Evolutionary conservation across 768 basidiomycete genomes (phyloP).

Genomic region (Rubroboletus satanas): DNA sequence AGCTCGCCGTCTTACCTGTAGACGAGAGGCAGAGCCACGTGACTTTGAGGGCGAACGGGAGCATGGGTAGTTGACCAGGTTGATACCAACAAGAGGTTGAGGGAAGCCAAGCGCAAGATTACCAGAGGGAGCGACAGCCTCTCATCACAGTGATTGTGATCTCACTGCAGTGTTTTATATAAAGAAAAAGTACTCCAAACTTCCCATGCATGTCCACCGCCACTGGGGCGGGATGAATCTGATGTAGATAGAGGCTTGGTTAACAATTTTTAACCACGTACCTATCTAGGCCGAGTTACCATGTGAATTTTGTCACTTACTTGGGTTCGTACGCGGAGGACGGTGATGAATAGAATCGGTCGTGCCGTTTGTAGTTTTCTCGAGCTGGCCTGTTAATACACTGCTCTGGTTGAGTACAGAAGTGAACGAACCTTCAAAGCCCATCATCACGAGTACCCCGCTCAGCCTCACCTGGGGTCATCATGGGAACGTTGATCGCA

Average conservation of each 20-base stretch:
- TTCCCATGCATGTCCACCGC: slow-evolving; percentile 6
- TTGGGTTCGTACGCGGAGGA: too few species aligned
- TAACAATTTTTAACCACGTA: background rate
- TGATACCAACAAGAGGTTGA: background rate
- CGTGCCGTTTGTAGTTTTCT: background rate
- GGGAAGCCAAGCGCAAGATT: background rate
- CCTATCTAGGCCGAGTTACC: background rate
- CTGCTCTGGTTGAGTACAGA: background rate
- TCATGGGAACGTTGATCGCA: too few species aligned
- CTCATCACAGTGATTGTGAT: background rate
- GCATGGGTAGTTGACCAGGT: slow-evolving; percentile 35
- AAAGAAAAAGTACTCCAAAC: background rate
- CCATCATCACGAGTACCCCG: background rate
- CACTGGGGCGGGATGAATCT: background rate
- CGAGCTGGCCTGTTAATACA: background rate
- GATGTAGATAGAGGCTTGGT: background rate
- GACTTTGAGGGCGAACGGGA: slow-evolving; percentile 52
- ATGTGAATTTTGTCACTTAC: background rate
- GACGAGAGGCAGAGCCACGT: slow-evolving; percentile 57
- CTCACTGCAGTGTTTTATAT: background rate
- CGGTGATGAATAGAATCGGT: background rate
- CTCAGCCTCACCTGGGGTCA: too few species aligned
- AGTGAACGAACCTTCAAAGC: background rate
- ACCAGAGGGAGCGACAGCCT: background rate
- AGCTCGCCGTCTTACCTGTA: slow-evolving; percentile 38